phyloP scores from a whole-genome alignment of 345 rosid genomes.

The Adansonia digitata region DNA sequence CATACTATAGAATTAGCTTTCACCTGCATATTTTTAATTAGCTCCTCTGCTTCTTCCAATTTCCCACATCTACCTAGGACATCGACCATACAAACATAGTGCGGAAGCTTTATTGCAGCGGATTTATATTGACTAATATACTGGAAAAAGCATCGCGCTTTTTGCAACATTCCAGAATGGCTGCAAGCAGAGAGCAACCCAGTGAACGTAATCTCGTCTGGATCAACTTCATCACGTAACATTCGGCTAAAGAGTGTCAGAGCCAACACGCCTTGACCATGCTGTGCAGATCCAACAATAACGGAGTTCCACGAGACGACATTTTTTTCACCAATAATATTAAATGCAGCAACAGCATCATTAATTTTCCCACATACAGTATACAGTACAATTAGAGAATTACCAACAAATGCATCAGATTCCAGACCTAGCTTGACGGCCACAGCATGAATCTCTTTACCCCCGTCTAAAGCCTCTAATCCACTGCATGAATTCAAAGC shows the following conservation, averaged over 20 bases:
- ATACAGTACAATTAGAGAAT: slow-evolving; percentile 63
- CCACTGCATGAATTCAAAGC: slow-evolving; percentile 60
- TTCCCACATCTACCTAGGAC: slow-evolving; percentile 62
- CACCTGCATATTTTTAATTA: slow-evolving; percentile 42
- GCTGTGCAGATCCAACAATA: slow-evolving; percentile 61
- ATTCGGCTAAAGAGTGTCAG: slow-evolving; percentile 45
- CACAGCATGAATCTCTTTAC: slow-evolving; percentile 56
- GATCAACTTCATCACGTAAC: slow-evolving; percentile 47
- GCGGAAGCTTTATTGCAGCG: slow-evolving; percentile 39
- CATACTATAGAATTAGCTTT: slow-evolving; percentile 52
- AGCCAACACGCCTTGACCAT: slow-evolving; percentile 53
- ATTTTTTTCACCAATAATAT: slow-evolving; percentile 35
- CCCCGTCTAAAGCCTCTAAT: slow-evolving; percentile 58
- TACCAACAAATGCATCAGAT: slow-evolving; percentile 52
- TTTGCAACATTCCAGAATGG: slow-evolving; percentile 58
- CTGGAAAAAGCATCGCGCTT: slow-evolving; percentile 51
- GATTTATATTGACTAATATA: slow-evolving; percentile 35
- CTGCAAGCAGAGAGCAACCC: slow-evolving; percentile 82
- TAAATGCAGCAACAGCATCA: slow-evolving; percentile 45
- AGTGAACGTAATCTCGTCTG: slow-evolving; percentile 73
- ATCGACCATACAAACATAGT: slow-evolving; percentile 71
- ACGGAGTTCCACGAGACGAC: slow-evolving; percentile 68
- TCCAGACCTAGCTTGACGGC: slow-evolving; percentile 50
- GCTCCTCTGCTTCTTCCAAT: slow-evolving; percentile 59
- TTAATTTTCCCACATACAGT: slow-evolving; percentile 43